A percentile compares a stretch with the other conserved stretches of the same genome.
Evolutionary conservation across 208 protist species (phyloP).

Genomic region (Trypanosoma cruzi): DNA sequence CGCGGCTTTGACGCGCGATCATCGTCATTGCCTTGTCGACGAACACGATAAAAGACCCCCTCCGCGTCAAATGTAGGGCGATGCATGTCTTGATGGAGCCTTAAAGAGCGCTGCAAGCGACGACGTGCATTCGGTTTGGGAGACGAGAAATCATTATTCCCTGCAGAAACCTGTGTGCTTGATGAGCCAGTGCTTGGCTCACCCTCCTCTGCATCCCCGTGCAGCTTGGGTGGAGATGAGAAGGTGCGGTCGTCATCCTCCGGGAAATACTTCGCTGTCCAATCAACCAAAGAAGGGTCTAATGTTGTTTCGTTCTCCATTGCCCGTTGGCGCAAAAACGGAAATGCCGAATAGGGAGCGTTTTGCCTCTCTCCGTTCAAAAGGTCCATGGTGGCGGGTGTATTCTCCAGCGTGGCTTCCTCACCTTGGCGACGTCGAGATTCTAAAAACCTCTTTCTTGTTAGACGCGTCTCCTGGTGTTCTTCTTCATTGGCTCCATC

Average conservation of each 20-base stretch:
- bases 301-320: constrained; percentile 69
- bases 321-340: constrained; percentile 83
- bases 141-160: neutral
- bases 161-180: neutral
- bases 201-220: constrained; percentile 19
- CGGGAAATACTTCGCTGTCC: constrained; percentile 91
- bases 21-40: constrained; percentile 48
- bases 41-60: constrained; percentile 85
- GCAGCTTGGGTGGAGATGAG: constrained; percentile 61
- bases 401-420: constrained; percentile 50
- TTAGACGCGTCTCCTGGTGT: constrained; percentile 20
- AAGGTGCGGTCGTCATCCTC: constrained; percentile 78
- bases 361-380: constrained; percentile 22
- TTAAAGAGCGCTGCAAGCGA: constrained; percentile 66
- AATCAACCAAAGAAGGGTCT: constrained; percentile 89
- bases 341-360: constrained; percentile 61
- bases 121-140: constrained; percentile 45
- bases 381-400: constrained; percentile 61
- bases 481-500: constrained; percentile 3
- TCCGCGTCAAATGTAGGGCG: constrained; percentile 88
- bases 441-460: constrained; percentile 31
- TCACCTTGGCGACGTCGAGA: constrained; percentile 52
- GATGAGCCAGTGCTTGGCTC: constrained; percentile 1
- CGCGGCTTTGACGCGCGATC: constrained; percentile 62
- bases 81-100: constrained; percentile 73